Evolutionary conservation across 352 stramenopile species (phyloP), one percentile per base, ranked within the genome.

Genomic region (Globisporangium rhizosaccharum): DNA sequence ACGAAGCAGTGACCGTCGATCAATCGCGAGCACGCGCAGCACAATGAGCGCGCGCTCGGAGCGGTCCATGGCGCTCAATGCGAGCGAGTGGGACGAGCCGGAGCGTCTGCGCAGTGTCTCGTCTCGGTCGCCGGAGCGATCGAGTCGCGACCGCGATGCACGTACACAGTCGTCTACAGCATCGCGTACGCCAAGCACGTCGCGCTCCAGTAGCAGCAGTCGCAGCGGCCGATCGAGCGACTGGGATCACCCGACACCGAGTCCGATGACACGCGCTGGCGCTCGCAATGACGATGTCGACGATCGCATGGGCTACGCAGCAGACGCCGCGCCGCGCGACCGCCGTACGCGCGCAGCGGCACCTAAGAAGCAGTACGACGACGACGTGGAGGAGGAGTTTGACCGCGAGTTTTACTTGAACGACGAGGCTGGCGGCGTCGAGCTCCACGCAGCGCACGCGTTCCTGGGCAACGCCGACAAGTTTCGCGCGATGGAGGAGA

Each of bases 321-420:
- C 59, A 10, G 59, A 65, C 26, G 59, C 59, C 26, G 14, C 14
- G 41, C 41, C 41, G 41, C 53, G 41, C 9, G 51, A 65, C 2
- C 59, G 52, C 0, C 59, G 45, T 9, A 28, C 56, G 49, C 57
- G 49, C 39, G 50, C 39, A 12, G 23, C 79, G 37, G 75, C 66
- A 0, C 75, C 82, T 1, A 92, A 92, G 68, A 89, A 87, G 54
- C 53, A 85, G 23, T 94, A 94, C 70, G 79, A 90, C 7, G 85
- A 92, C 45, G 61, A 77, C 17, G 81, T 76, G 3, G 90, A 98
- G 57, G 88, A 97, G 61, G 81, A 96, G 26, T 98, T 98, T 59
- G 93, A 98, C 73, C 78, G 92, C 25, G 76, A 97, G 60, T 99
- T 98, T 61, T 99, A 99, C 62, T 72, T 98, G n/a, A 82, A 89